phyloP scores from a whole-genome alignment of 1,284 basidiomycete species.

The Trichosporon sp. region DNA sequence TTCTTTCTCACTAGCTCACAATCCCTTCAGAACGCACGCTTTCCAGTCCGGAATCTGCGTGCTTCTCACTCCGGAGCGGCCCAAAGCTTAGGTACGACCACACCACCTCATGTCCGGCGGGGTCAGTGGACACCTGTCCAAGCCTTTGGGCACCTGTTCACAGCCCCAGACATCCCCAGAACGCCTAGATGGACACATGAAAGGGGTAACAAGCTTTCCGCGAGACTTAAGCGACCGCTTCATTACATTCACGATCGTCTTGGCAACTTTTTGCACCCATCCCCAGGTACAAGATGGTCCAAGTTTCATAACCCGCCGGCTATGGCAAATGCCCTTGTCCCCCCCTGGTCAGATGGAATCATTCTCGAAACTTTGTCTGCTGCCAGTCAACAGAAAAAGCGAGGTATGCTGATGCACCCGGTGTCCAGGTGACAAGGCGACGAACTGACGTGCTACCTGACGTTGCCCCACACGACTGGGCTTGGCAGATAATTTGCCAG shows the following conservation, averaged over 20 bases:
- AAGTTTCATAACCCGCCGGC: slow-evolving; percentile 8
- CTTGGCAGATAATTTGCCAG: neutral
- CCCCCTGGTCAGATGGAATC: neutral
- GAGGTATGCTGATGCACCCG: neutral
- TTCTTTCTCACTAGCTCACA: neutral
- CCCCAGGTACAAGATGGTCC: neutral
- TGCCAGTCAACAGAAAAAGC: neutral
- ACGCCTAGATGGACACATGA: neutral
- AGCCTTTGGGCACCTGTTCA: neutral
- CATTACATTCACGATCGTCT: slow-evolving; percentile 1
- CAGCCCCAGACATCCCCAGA: neutral
- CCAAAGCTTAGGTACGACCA: neutral
- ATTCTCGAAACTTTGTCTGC: neutral
- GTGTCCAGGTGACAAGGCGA: slow-evolving; percentile 3
- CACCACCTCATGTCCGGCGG: neutral
- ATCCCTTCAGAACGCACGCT: neutral
- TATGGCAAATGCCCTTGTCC: neutral
- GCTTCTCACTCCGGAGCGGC: neutral
- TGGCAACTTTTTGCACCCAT: neutral
- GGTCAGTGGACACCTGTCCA: neutral
- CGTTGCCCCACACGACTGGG: neutral
- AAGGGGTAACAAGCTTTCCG: neutral
- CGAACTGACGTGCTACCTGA: neutral
- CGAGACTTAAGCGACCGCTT: slow-evolving; percentile 3
- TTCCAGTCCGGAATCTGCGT: neutral